Base-by-base conservation (phyloP, 495 filamentous ascomycete species). In the Penicillium alfredii region DNA sequence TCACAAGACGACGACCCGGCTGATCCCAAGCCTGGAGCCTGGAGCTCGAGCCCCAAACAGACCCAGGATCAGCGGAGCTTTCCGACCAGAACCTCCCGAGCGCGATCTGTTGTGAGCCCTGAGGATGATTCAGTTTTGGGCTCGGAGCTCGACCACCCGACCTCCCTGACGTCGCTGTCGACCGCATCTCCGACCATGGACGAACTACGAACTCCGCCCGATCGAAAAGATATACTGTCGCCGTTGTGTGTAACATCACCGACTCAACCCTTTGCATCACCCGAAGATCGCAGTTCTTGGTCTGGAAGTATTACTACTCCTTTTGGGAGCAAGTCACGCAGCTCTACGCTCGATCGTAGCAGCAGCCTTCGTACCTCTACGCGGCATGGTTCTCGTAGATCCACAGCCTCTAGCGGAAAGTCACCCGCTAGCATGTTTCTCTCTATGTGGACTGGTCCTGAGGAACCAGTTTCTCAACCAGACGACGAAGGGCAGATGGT, bases 401-500 rank as follows among this genome's bases (percentile, higher is more conserved):
- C 69, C n/a, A 71, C 64, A 8, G 47, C 50, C 17, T 69, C 68
- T 3, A 71, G 63, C 11, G 61, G 64, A 40, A 73, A 71, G 34
- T 72, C 69, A 44, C 81, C 61, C 35, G 78, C 71, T 15, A 72
- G 68, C 33, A 66, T 69, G 36, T 82, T 80, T 33, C 60, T 82
- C 12, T 77, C 74, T 13, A 72, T 73, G 54, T 84, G 73, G 64
- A 62, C 52, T 47, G 63, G 46, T 20, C 40, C 29, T 14, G 70
- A 70, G 16, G 64, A 74, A 35, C 56, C 66, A 14, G 51, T 58
- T 8, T 46, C 63, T 4, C 55, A 66, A 19, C 80, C 80, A 1
- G 82, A 87, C 46, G 76, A 80, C 25, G 82, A 85, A 55, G 82
- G 82, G 1, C 81, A 86, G 53, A 78, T 81, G 55, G 74, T 87